Base-by-base conservation (phyloP, 1,284 basidiomycete species). In the Irpex sp. region DNA sequence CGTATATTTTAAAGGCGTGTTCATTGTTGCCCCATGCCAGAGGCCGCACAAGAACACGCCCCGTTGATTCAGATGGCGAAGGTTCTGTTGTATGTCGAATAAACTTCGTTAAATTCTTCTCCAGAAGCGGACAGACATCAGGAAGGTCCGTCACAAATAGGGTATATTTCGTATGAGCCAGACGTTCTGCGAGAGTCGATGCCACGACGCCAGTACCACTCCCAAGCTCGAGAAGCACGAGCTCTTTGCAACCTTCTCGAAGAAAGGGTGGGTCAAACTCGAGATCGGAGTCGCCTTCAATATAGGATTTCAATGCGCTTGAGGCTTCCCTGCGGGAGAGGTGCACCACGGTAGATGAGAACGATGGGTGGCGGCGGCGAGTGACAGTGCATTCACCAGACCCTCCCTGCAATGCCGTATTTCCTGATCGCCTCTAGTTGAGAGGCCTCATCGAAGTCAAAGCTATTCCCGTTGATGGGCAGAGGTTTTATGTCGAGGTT, bases 321-420 rank as follows among this genome's bases (percentile, higher is more conserved):
- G 91, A 86, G 21, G 90, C 88, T 76, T 93, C 90, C 91, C 90
- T 91, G 72, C 50, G 56, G 39, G 50, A 33, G 21, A 49, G 39
- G 21, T 39, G 59, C 56, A 47, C 13, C 51, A 17, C 26, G 6
- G 46, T 59, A 60, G 11, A 58, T 63, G 57, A 56, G 37, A 55
- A 46, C 13, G 35, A 50, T 46, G 57, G 35, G 19, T 35, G n/a
- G 51, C 37, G 61, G 56, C 31, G 4, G 57, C 56, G 58, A 39
- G 49, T 64, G 66, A 70, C 66, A 50, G 17, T 55, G 53, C 53
- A 9, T 75, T 78, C 56, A 90, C 89, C 89, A 91, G 59, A 92
- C 83, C 72, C 88, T 78, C 36, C 90, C 89, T 9, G 90, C 90
- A 60, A 93, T 92, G 4, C 91, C 90, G 71, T 86, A 92, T 59